These are phyloP conservation scores for Russula ochroleuca DNA, from an alignment of 768 basidiomycete genomes.

Conservation along the genomic window DNA sequence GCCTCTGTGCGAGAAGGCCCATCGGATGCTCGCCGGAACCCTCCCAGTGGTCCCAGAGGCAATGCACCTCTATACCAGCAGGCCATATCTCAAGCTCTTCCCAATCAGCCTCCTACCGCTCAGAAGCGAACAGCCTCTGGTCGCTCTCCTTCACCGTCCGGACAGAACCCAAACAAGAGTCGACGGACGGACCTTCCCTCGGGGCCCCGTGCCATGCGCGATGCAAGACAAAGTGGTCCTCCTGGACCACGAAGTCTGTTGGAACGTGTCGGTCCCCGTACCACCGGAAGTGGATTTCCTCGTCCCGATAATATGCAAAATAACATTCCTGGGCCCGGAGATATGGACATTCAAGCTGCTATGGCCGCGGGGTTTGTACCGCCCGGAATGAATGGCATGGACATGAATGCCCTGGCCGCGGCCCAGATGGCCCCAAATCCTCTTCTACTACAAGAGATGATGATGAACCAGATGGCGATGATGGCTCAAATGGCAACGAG, in stretches of 20 bases:
- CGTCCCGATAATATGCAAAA: slow-evolving; percentile 65
- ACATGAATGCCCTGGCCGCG: slow-evolving; percentile 57
- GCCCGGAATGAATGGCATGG: slow-evolving; percentile 45
- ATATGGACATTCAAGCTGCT: slow-evolving; percentile 45
- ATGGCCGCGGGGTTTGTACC: slow-evolving; percentile 38
- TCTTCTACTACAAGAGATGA: slow-evolving; percentile 78
- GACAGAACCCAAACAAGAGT: slow-evolving; percentile 50
- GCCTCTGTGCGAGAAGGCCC: slow-evolving; percentile 31
- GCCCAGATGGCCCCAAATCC: slow-evolving; percentile 51
- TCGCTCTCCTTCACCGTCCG: slow-evolving; percentile 30
- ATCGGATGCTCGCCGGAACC: slow-evolving; percentile 43
- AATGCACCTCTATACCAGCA: slow-evolving; percentile 62
- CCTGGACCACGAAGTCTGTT: slow-evolving; percentile 59
- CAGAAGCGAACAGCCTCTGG: slow-evolving; percentile 32
- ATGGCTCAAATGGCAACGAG: slow-evolving; percentile 90
- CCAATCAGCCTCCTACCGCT: slow-evolving; percentile 25
- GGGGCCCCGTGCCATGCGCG: slow-evolving; percentile 78
- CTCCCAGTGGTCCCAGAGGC: slow-evolving; percentile 47
- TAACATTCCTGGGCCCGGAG: slow-evolving; percentile 56
- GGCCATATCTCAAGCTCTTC: slow-evolving; percentile 40
- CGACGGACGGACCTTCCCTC: slow-evolving; percentile 76
- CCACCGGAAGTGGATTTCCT: slow-evolving; percentile 5
- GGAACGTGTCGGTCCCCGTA: slow-evolving; percentile 61
- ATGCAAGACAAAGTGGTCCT: slow-evolving; percentile 33
- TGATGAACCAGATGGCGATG: slow-evolving; percentile 88